Percentiles rank a stretch among this genome's conserved stretches.
Conservation (phyloP, 2,329 filamentous ascomycete species). For the Mollisia scopiformis region DNA sequence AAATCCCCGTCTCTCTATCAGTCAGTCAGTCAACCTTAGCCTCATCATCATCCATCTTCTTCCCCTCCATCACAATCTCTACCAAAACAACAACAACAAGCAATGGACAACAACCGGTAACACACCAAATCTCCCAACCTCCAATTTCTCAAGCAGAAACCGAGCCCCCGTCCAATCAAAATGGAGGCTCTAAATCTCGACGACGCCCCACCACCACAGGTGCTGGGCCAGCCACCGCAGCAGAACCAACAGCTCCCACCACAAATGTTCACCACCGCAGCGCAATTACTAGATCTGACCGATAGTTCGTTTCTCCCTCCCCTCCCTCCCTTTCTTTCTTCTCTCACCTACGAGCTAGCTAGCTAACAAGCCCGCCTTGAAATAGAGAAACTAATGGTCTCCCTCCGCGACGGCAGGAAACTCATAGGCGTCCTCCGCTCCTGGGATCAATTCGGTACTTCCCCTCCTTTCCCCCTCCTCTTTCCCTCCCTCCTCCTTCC, state of each 20-base stretch:
- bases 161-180: too few species aligned
- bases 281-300: slow-evolving; percentile 92
- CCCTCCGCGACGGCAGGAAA: slow-evolving; percentile 91
- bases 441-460: slow-evolving; percentile 98
- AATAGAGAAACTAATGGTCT: slow-evolving; percentile 92
- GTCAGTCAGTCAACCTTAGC: neutral
- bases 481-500: slow-evolving; percentile 11
- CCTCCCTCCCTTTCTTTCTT: too few species aligned
- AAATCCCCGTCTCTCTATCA: slow-evolving; percentile 3
- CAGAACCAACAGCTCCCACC: slow-evolving; percentile 71
- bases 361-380: neutral
- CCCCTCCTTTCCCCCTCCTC: slow-evolving; percentile 4
- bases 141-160: too few species aligned
- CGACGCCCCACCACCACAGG: slow-evolving; percentile 47
- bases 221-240: slow-evolving; percentile 25
- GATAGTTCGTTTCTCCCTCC: slow-evolving; percentile 90
- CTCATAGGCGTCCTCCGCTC: slow-evolving; percentile 89
- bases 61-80: neutral
- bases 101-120: slow-evolving; percentile 31
- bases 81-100: slow-evolving; percentile 8
- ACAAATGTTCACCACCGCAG: slow-evolving; percentile 98
- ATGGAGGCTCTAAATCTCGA: slow-evolving; percentile 60
- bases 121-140: too few species aligned
- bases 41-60: slow-evolving; percentile 5
- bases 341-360: too few species aligned